These are phyloP conservation scores for Boletus semigastroideus DNA, from an alignment of 1,284 basidiomycete genomes.

Conservation along the genomic window DNA sequence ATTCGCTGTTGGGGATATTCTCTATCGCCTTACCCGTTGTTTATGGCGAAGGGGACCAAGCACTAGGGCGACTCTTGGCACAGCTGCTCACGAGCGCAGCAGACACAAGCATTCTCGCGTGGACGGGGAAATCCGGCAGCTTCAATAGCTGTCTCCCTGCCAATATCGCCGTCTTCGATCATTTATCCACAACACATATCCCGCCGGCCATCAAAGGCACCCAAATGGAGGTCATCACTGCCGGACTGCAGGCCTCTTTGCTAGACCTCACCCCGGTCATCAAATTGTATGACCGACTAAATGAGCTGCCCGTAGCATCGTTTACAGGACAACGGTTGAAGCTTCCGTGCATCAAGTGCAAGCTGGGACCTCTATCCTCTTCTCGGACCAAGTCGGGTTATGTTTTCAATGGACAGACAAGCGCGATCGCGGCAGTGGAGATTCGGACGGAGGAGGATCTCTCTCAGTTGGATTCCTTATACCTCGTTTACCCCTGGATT, in stretches of 20 bases:
- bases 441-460: slow-evolving; percentile 1
- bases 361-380: neutral
- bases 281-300: neutral
- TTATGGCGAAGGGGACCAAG: neutral
- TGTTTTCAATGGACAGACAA: neutral
- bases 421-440: neutral
- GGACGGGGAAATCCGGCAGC: neutral
- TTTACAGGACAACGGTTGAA: neutral
- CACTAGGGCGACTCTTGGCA: neutral
- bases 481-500: slow-evolving; percentile 2
- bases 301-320: neutral
- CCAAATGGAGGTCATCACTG: neutral
- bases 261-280: neutral
- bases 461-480: neutral
- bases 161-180: neutral
- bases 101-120: neutral
- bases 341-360: neutral
- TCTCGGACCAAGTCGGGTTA: neutral
- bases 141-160: neutral
- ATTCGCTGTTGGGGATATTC: neutral
- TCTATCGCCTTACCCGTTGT: neutral
- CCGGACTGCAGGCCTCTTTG: neutral
- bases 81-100: neutral
- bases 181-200: neutral
- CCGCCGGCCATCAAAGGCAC: neutral